Base-by-base conservation (phyloP, 1,139 yeast genomes). In the Yamadazyma buinensis region DNA sequence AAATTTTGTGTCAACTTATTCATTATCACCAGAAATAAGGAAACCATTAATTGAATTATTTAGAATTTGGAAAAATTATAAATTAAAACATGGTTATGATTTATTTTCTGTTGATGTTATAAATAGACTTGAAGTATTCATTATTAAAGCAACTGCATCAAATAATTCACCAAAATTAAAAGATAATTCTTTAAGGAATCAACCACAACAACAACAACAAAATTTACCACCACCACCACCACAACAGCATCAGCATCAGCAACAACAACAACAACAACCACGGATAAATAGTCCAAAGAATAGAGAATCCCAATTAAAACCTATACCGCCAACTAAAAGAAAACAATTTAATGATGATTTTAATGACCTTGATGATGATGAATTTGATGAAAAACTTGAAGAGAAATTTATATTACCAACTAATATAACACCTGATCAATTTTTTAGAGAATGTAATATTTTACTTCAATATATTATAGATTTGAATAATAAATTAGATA, bases 1-100 rank as follows among this genome's bases (percentile, higher is more conserved):
- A 35, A 48, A 57, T 22, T 69, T 64, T 49, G 59, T 67, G 7
- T 67, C 63, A 29, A 57, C 68, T 2, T 69, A 67, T 43, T 48
- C 61, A 29, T 52, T 64, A 27, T 71, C 67, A 13, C 57, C 67
- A 18, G 72, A 67, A 41, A 64, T 71, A 11, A 51, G 64, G 46
- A 67, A 62, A 44, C 47, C 49, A 35, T 48, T 66, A 41, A 66
- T 66, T 37, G 64, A 64, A 34, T 46, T 67, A 33, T 68, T 66
- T 51, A 57, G 60, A 35, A 64, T 72, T 14, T 69, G 75, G 75
- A 43, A 53, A 30, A 59, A 68, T 19, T 51, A 48, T 18, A 52
- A 62, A 1, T 72, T 72, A 6, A 38, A 50, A n/a, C 19, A 17
- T 5, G n/a, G n/a, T n/a, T n/a, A n/a, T n/a, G 63, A 62, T 15